These are phyloP conservation scores for Moricandia arvensis DNA, from an alignment of 345 rosid genomes.

Conservation along the genomic window DNA sequence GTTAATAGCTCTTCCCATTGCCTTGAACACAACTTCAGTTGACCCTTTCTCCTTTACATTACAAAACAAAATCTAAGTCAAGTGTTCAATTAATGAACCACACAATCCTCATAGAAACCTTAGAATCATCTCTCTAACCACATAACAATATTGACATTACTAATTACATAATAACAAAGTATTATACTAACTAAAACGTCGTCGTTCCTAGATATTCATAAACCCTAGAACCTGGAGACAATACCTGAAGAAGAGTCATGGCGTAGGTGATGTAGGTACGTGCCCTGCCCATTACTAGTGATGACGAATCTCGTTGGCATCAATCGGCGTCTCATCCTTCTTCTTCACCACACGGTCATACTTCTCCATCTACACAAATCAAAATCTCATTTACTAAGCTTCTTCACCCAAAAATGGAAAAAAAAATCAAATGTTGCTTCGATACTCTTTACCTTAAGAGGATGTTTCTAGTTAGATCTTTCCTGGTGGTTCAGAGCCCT, in stretches of 20 bases:
- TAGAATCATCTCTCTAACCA: neutral
- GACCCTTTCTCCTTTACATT: conserved; percentile 57
- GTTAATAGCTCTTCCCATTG: conserved; percentile 83
- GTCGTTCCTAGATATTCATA: neutral
- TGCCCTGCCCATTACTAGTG: conserved; percentile 39
- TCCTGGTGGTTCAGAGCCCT: conserved; percentile 30
- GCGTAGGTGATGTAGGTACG: conserved; percentile 69
- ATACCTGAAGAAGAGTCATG: conserved; percentile 69
- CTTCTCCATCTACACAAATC: conserved; percentile 55
- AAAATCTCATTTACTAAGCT: neutral
- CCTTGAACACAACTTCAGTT: conserved; percentile 62
- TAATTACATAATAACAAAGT: neutral
- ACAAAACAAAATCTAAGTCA: neutral
- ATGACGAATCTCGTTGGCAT: conserved; percentile 44
- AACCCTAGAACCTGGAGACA: conserved; percentile 23
- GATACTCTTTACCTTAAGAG: conserved; percentile 21
- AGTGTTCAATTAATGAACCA: neutral
- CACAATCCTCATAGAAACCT: neutral
- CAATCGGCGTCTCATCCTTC: conserved; percentile 56
- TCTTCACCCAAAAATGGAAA: too few species aligned
- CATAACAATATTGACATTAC: neutral
- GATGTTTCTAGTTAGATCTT: conserved; percentile 15
- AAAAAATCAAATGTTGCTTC: neutral
- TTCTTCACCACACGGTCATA: conserved; percentile 78
- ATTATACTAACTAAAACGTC: too few species aligned